Conservation (phyloP, 2,329 filamentous ascomycete species). For the Helicocarpus griseus region DNA sequence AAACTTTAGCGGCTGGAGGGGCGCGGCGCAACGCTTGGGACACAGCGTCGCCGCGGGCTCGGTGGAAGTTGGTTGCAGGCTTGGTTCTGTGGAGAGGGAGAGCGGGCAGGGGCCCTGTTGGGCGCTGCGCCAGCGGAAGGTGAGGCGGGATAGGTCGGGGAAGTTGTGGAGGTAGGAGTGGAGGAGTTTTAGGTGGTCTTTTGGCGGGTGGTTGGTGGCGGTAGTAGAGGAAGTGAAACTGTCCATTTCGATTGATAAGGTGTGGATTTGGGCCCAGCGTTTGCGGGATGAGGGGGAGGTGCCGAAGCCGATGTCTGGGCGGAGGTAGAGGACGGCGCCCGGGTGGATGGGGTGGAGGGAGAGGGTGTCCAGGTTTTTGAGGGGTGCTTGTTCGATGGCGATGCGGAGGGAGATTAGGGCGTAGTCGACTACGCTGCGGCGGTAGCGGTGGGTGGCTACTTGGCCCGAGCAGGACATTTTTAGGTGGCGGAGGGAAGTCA, state of each 20-base stretch:
- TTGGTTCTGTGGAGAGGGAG: conserved; percentile 57
- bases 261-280: conserved; percentile 68
- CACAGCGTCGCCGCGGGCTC: conserved; percentile 16
- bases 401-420: conserved; percentile 80
- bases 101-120: conserved; percentile 66
- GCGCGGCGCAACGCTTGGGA: conserved; percentile 28
- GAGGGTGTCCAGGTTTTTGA: conserved; percentile 57
- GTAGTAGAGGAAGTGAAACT: conserved; percentile 42
- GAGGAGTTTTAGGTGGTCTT: conserved; percentile 66
- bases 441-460: conserved; percentile 57
- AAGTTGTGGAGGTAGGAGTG: conserved; percentile 71
- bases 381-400: conserved; percentile 62
- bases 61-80: conserved; percentile 49
- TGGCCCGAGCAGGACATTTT: conserved; percentile 68
- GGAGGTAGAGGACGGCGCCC: conserved; percentile 65
- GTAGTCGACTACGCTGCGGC: conserved; percentile 74
- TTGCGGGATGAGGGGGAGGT: conserved; percentile 60
- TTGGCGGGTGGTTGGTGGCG: conserved; percentile 36
- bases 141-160: conserved; percentile 56
- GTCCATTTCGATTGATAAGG: conserved; percentile 63
- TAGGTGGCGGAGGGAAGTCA: conserved; percentile 64
- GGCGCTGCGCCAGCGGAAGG: conserved; percentile 67
- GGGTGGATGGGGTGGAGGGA: conserved; percentile 67
- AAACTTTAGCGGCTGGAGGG: conserved; percentile 53
- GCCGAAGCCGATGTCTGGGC: conserved; percentile 64